Evolutionary conservation across 108 stramenopile species (phyloP).

Genomic region (Skeletonema costatum): DNA sequence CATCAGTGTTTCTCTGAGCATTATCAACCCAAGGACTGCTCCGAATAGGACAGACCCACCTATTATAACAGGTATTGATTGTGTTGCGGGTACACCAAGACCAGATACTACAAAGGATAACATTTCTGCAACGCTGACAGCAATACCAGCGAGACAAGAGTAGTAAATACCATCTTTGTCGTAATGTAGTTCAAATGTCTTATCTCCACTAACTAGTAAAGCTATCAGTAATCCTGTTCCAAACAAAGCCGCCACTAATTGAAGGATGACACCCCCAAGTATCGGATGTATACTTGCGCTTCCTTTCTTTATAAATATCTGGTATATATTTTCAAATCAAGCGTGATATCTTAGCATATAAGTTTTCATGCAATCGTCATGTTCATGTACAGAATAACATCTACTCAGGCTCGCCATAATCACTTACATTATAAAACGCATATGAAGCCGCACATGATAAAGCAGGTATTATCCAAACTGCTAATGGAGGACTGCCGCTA

Average conservation of each 20-base stretch:
- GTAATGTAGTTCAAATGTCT: constrained; percentile 13
- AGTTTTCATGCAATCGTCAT: neutral
- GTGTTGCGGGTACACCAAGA: constrained; percentile 74
- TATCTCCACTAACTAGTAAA: constrained; percentile 1
- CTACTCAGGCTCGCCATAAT: neutral
- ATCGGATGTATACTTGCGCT: constrained; percentile 63
- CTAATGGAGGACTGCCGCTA: constrained; percentile 25
- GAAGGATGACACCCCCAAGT: constrained; percentile 74
- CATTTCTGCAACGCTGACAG: constrained; percentile 70
- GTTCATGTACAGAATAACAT: neutral
- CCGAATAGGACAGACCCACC: constrained; percentile 78
- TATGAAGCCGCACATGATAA: constrained; percentile 67
- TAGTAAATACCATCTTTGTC: constrained; percentile 13
- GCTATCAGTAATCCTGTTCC: constrained; percentile 41
- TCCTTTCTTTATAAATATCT: constrained; percentile 79
- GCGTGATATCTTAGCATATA: neutral
- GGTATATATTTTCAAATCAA: neutral
- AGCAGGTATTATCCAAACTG: constrained; percentile 68
- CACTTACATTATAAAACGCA: constrained; percentile 65
- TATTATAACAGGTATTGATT: constrained; percentile 73
- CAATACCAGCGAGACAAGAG: constrained; percentile 22
- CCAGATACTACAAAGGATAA: constrained; percentile 56
- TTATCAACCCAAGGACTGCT: constrained; percentile 46
- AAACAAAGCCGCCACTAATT: constrained; percentile 70
- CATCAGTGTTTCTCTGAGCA: constrained; percentile 50